These are phyloP conservation scores for Pythium grandisporangium DNA, from an alignment of 352 stramenopile species.

Conservation along the genomic window DNA sequence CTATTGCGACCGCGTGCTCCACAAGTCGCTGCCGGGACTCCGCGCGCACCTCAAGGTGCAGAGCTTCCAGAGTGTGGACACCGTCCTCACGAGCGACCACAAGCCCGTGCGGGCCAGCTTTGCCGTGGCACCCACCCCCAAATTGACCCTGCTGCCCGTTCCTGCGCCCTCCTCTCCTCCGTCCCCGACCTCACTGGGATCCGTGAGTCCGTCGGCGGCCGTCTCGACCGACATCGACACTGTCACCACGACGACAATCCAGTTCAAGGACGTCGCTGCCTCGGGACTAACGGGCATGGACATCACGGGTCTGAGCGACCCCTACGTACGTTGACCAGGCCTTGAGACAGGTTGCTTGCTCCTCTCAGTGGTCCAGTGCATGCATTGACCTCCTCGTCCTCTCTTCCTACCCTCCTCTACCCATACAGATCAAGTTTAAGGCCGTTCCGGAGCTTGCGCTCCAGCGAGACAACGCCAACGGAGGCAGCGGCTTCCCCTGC, in stretches of 20 bases:
- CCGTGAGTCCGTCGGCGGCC: too few species aligned
- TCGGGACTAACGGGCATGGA: slow-evolving; percentile 66
- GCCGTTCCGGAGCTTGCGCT: slow-evolving; percentile 40
- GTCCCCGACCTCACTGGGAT: too few species aligned
- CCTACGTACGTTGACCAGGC: slow-evolving; percentile 33
- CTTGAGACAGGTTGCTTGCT: too few species aligned
- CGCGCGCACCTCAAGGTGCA: slow-evolving; percentile 39
- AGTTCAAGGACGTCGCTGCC: slow-evolving; percentile 49
- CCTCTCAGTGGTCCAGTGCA: background rate
- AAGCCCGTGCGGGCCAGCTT: slow-evolving; percentile 70
- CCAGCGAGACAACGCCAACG: slow-evolving; percentile 23
- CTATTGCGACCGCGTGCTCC: slow-evolving; percentile 78
- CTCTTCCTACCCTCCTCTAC: too few species aligned
- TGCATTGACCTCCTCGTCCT: too few species aligned
- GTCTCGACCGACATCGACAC: too few species aligned
- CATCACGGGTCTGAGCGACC: slow-evolving; percentile 65
- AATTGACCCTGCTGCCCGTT: slow-evolving; percentile 6
- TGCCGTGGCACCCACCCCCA: slow-evolving; percentile 23
- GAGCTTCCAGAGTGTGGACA: slow-evolving; percentile 46
- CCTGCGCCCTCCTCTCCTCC: too few species aligned
- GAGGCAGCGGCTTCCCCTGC: slow-evolving; percentile 32
- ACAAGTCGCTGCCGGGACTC: slow-evolving; percentile 68
- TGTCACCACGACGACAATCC: slow-evolving; percentile 39
- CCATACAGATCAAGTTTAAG: slow-evolving; percentile 63
- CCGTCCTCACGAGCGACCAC: slow-evolving; percentile 75